Percentiles rank a stretch among this genome's conserved stretches.
Conservation (phyloP, 768 basidiomycete species). For the Lentinus tigrinus region DNA sequence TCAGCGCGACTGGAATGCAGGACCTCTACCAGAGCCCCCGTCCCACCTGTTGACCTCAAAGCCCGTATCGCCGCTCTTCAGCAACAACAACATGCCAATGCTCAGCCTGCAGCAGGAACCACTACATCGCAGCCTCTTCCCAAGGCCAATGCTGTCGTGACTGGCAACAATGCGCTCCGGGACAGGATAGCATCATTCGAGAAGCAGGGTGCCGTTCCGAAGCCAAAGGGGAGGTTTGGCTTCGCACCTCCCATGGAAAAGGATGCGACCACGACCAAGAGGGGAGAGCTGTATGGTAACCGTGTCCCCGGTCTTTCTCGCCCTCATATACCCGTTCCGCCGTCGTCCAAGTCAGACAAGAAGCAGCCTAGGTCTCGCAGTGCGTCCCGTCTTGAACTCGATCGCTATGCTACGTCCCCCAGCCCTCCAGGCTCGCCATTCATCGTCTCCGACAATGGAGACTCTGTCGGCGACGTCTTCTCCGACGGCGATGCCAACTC, state of each 20-base stretch:
- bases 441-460: constrained; percentile 11
- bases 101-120: constrained; percentile 16
- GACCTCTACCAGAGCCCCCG: constrained; percentile 24
- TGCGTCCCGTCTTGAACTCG: constrained; percentile 19
- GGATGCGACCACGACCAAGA: constrained; percentile 46
- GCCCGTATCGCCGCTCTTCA: constrained; percentile 83
- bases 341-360: constrained; percentile 4
- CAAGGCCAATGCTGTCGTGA: constrained; percentile 4
- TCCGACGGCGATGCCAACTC: constrained; percentile 8
- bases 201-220: constrained; percentile 71
- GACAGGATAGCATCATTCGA: constrained; percentile 84
- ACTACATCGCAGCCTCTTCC: constrained; percentile 21
- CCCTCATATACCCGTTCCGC: constrained; percentile 21
- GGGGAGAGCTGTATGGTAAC: constrained; percentile 74
- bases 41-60: constrained; percentile 55
- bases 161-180: constrained; percentile 31
- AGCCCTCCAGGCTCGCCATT: constrained; percentile 19
- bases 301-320: constrained; percentile 46
- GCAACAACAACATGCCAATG: constrained; percentile 42
- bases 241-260: constrained; percentile 59
- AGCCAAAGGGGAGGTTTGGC: constrained; percentile 74
- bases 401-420: constrained; percentile 14
- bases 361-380: constrained; percentile 5
- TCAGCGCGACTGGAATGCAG: constrained; percentile 12
- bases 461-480: constrained; percentile 2